A percentile compares a stretch with the other conserved stretches of the same genome.
These are phyloP conservation scores for Lichtheimia corymbifera DNA, from an alignment of 371 early-diverging fungal species.

Conservation along the genomic window DNA sequence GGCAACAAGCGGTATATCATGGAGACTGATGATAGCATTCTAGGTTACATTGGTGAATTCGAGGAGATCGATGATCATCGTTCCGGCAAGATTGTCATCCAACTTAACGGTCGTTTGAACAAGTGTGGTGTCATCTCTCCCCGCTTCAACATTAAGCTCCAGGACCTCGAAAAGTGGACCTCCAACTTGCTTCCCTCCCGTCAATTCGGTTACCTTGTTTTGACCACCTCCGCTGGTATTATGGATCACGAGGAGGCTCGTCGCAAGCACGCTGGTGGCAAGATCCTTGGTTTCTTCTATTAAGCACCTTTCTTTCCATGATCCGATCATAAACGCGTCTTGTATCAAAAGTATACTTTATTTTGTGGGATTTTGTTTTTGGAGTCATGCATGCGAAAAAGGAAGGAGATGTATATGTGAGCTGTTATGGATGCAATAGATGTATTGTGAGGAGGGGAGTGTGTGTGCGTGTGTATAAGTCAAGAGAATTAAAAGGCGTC, in stretches of 20 bases:
- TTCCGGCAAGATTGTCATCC: conserved; percentile 98
- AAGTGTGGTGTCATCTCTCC: conserved; percentile 99
- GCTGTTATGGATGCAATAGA: background rate
- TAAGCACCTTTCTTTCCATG: conserved; percentile 24
- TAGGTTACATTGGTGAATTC: conserved; percentile 99
- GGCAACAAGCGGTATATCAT: background rate
- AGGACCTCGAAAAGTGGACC: conserved; percentile 97
- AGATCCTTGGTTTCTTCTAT: conserved; percentile 93
- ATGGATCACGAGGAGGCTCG: conserved; percentile 99
- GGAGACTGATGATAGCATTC: background rate
- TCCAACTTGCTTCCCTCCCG: conserved; percentile 98
- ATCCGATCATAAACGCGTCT: background rate
- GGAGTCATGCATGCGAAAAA: background rate
- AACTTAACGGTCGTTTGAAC: conserved; percentile 99
- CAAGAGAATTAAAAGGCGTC: conserved; percentile 4
- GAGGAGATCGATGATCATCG: conserved; percentile 99
- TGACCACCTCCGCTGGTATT: conserved; percentile 99
- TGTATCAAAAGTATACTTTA: background rate
- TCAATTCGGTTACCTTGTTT: conserved; percentile 98
- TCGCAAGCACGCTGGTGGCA: conserved; percentile 98
- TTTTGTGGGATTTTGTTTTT: background rate
- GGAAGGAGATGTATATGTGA: background rate
- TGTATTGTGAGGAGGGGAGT: background rate
- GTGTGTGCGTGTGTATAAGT: too few relatives aligned
- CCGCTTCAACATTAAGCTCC: conserved; percentile 96